Evolutionary conservation across 805 yeast genomes (phyloP), one percentile per base, ranked within the genome.

Genomic region (Dipodascus albidus): DNA sequence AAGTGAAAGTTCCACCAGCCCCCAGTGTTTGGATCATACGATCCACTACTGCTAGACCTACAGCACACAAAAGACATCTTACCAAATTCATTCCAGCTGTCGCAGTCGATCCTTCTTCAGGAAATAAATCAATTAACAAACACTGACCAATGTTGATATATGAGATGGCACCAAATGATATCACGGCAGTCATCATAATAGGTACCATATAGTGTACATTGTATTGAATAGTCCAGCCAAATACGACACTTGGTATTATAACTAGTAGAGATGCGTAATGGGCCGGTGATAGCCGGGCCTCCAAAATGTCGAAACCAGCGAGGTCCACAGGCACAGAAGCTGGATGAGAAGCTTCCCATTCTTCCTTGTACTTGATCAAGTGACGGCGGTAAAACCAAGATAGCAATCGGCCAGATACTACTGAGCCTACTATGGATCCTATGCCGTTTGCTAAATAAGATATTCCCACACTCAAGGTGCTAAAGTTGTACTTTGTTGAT

Each of bases 401-500:
- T 59, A 85, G 62, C 2, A 79, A 47, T 57, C 72, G 70, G 0
- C 96, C 96, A 2, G 81, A 67, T 0, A 64, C 35, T 0, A 87
- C 56, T 0, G 90, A 78, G 22, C 91, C 87, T 0, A 73, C 42
- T 15, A 85, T 64, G 2, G 87, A 78, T 9, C 83, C 84, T 0
- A 78, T 59, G 15, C 96, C 96, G 20, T 83, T 80, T 2, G 95
- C 85, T 47, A 88, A 70, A 61, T 81, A 88, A 53, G 87, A 79
- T 17, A 80, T 67, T 2, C 96, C 96, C 42, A 86, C 78, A 49
- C 79, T 73, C 48, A 79, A 68, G 0, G 81, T 76, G 1, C 74
- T 58, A 55, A 80, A 76, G 24, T 73, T 67, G 58, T 87, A 86
- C 3, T 69, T 57, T 6, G 65, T 64, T 31, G 77, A 70, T 33